Evolutionary conservation across 2,329 filamentous ascomycete species (phyloP), one percentile per base, ranked within the genome.

Genomic region (Fulvia fulva): DNA sequence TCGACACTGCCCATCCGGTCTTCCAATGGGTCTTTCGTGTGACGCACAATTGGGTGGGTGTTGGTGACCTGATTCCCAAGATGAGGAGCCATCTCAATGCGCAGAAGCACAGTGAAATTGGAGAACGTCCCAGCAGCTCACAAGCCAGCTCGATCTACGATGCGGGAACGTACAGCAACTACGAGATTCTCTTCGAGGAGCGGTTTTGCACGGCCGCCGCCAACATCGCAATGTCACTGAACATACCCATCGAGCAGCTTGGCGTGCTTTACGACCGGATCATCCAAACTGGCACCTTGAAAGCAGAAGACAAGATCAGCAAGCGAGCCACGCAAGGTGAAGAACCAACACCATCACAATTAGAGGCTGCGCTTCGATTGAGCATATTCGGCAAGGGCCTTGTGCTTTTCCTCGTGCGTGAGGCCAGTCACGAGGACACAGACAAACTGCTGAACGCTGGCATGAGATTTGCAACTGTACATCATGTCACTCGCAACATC

Each of bases 21-120:
- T 96, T 94, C 73, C 85, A 91, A 51, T 96, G 91, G 91, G 87
- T 94, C 68, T 95, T 89, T 70, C 84, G 89, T 57, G 89, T 90
- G 2, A 90, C 89, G 6, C 82, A 86, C 58, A 88, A 91, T 71
- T 96, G 91, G 91, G 70, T 75, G 7, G 82, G 84, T 43, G 81
- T 96, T 25, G 80, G 80, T 55, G 83, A 85, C 46, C 77, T 94
- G 5, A 79, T 95, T 23, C 83, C 83, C 6, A 83, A 82, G 44
- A 96, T 96, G 87, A 81, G 82, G 55, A 80, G 79, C 41, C 89
- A 94, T 64, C 74, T 96, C n/a, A 75, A 80, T 45, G 74, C 65
- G 64, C 79, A 70, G 69, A 64, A 63, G 41, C 56, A 61, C 12
- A 64, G 66, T 63, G 30, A 67, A 6, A n/a, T 46, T 6, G 58